These are phyloP conservation scores for Ceratobasidium sp. DNA, from an alignment of 1,284 basidiomycete species.

Conservation along the genomic window DNA sequence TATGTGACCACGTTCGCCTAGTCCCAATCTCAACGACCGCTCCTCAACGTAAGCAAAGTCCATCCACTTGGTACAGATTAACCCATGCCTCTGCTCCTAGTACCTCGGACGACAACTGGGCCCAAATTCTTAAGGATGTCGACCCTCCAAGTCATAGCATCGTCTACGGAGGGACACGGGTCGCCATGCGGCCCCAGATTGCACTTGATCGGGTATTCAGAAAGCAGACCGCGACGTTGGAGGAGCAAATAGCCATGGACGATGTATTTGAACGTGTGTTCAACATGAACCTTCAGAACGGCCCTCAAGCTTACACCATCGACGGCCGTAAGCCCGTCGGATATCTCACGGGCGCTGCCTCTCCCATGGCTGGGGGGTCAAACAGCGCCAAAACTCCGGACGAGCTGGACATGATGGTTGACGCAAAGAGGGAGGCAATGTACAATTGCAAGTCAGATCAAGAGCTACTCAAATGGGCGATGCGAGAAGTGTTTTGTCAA, in stretches of 20 bases:
- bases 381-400: too few species aligned
- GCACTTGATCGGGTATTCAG: constrained; percentile 57
- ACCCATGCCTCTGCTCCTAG: background rate
- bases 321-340: background rate
- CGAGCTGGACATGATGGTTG: constrained; percentile 56
- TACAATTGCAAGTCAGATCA: constrained; percentile 74
- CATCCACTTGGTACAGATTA: constrained; percentile 48
- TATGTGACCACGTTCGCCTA: constrained; percentile 28
- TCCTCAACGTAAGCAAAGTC: constrained; percentile 16
- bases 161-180: background rate
- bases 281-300: background rate
- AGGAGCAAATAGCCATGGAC: constrained; percentile 64
- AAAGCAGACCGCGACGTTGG: constrained; percentile 60
- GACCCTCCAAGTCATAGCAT: constrained; percentile 24
- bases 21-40: constrained; percentile 18
- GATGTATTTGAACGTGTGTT: constrained; percentile 60
- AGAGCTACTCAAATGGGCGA: constrained; percentile 80
- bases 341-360: background rate
- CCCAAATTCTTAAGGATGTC: constrained; percentile 26
- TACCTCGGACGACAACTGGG: constrained; percentile 29
- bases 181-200: constrained; percentile 10
- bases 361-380: background rate
- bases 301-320: background rate
- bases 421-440: constrained; percentile 80
- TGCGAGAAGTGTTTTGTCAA: constrained; percentile 73